Conservation (phyloP, 305 asterid genomes). For the Solanum hybrid region DNA sequence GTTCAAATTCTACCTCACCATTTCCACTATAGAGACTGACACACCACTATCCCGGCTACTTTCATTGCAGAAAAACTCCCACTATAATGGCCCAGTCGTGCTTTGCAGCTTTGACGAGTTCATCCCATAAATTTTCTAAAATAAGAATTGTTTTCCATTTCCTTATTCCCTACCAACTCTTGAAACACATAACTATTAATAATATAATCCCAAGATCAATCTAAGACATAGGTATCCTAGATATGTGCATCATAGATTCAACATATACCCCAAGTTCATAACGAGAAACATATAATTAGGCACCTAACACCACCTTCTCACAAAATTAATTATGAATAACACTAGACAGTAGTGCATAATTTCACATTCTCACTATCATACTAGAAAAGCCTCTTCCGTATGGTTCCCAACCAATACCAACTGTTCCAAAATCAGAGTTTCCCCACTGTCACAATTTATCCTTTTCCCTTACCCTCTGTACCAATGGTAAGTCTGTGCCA, state of each 20-base stretch:
- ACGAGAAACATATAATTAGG: background rate
- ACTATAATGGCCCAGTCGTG: background rate
- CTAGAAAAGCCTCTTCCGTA: too few species aligned
- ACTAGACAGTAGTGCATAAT: background rate
- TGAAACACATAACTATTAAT: background rate
- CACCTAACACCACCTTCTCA: too few species aligned
- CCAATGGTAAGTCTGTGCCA: too few species aligned
- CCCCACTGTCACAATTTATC: too few species aligned
- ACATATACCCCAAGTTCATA: background rate
- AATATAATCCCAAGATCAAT: background rate
- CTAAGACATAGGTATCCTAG: background rate
- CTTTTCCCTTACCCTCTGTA: too few species aligned
- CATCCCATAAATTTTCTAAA: background rate
- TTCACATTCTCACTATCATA: too few species aligned
- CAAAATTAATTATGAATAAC: too few species aligned
- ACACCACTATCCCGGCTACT: background rate
- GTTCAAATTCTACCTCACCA: background rate
- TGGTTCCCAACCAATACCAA: too few species aligned
- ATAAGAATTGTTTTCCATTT: background rate
- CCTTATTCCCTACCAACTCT: background rate
- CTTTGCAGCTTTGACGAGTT: background rate
- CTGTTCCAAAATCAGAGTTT: too few species aligned
- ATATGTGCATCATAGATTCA: background rate
- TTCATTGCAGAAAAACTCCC: background rate
- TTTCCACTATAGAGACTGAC: background rate